Base-by-base conservation (phyloP, 1,139 yeast species). In the Groenewaldozyma sp. region DNA sequence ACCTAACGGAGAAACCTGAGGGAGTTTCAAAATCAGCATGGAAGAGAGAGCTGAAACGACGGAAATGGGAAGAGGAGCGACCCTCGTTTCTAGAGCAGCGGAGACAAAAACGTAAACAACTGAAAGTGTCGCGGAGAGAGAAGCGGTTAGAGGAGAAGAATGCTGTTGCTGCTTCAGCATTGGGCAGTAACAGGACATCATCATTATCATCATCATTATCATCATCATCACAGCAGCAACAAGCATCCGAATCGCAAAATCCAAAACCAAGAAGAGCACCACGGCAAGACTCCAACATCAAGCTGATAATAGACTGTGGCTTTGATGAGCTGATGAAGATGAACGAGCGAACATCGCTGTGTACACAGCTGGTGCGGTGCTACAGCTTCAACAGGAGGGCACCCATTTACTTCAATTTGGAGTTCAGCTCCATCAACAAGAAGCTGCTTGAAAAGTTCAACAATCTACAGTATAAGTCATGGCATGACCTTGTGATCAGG, bases 321-420 rank as follows among this genome's bases (percentile, higher is more conserved):
- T 91, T 91, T 59, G 98, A 91, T 55, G 87, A 83, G 33, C 60
- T 82, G 53, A 91, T 91, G 98, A 75, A 71, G 38, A 82, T 77
- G 70, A 57, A 54, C 42, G 97, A 91, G 55, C 73, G 82, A 35
- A 74, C 73, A 2, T 82, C 95, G 16, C 63, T 88, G 56, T 75
- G 88, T 9, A 74, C 78, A 45, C 98, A 91, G 61, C 70, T 91
- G 37, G 76, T 91, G 9, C 68, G 96, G 44, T 73, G 87, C 43
- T 88, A 91, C 60, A 74, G 94, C 6, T 79, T 81, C 19, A 84
- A 82, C 57, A 72, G 82, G 49, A 72, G 74, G 41, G 75, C 84
- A 14, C 61, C 65, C 36, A 68, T 72, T 50, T 73, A 73, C n/a
- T 74, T 86, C 3, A 73, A 75, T 20, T 64, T 91, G 36, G 60